A percentile compares a stretch with the other conserved stretches of the same genome.
These are phyloP conservation scores for Trichoderma afroharzianum DNA, from an alignment of 2,329 filamentous ascomycete genomes.

Conservation along the genomic window DNA sequence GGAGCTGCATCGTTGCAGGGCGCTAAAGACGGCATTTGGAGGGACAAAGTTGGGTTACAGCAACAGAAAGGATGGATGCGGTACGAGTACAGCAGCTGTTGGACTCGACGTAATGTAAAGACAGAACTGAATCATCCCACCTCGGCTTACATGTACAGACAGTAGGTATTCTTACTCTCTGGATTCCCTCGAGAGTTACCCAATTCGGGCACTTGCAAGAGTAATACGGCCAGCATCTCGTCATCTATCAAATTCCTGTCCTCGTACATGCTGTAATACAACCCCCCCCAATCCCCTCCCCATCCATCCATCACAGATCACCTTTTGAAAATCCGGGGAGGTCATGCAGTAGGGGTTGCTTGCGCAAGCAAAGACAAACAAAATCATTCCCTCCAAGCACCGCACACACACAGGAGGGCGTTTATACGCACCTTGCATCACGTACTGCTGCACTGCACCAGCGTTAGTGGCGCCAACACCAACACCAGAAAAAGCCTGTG, in stretches of 20 bases:
- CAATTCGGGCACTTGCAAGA: neutral
- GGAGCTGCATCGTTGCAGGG: conserved; percentile 5
- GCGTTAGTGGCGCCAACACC: neutral
- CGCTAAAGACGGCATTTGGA: conserved; percentile 7
- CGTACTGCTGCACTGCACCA: neutral
- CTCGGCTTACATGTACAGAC: neutral
- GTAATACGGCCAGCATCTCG: neutral
- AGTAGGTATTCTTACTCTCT: neutral
- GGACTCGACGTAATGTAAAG: neutral
- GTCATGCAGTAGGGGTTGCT: neutral
- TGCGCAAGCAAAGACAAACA: no score
- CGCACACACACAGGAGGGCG: neutral
- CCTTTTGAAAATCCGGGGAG: neutral
- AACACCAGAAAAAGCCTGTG: neutral
- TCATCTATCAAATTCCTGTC: neutral
- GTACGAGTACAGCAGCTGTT: neutral
- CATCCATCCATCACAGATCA: neutral
- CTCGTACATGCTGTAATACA: neutral
- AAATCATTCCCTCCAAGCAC: neutral
- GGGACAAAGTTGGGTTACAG: neutral
- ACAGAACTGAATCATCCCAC: neutral
- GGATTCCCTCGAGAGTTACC: neutral
- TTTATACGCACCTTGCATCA: neutral
- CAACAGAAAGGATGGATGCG: neutral
- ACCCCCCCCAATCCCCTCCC: neutral